Percentiles rank a stretch among this genome's conserved stretches.
These are phyloP conservation scores for Cantharellus cinnabarinus DNA, from an alignment of 768 basidiomycete species.

Conservation along the genomic window DNA sequence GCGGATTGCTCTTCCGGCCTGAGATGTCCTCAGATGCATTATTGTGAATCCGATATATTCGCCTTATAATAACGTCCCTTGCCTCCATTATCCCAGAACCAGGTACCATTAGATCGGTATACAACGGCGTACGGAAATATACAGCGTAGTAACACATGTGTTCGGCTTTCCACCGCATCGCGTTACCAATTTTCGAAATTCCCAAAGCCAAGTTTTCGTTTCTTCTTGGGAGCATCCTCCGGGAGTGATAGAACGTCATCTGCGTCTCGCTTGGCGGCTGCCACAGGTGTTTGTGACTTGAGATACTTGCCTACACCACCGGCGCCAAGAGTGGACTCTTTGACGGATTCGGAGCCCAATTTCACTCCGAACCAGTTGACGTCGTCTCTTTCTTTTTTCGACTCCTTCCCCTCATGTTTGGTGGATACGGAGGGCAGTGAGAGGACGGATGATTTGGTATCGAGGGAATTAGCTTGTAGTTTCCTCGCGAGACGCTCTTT, in stretches of 20 bases:
- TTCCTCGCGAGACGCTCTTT: constrained; percentile 65
- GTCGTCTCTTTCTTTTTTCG: constrained; percentile 23
- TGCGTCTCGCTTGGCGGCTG: constrained; percentile 23
- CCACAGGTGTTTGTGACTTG: constrained; percentile 11
- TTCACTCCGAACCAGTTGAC: constrained; percentile 82
- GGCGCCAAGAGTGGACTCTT: constrained; percentile 8
- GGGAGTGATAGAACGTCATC: constrained; percentile 5
- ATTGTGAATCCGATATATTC: too few relatives aligned
- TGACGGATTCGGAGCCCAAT: constrained; percentile 31
- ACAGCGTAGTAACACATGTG: too few relatives aligned
- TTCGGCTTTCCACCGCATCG: background rate
- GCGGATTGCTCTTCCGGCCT: too few relatives aligned
- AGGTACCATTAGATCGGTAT: too few relatives aligned
- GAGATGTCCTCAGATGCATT: too few relatives aligned
- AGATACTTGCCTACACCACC: constrained; percentile 66
- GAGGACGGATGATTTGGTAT: constrained; percentile 9
- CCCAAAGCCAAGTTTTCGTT: constrained; percentile 75
- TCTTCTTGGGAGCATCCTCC: constrained; percentile 34
- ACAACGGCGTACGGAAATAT: too few relatives aligned
- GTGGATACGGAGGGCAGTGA: background rate
- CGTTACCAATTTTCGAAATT: constrained; percentile 34
- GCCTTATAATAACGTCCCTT: too few relatives aligned
- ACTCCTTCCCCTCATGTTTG: constrained; percentile 19
- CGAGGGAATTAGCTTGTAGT: constrained; percentile 28
- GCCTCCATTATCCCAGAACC: too few relatives aligned